phyloP scores from a whole-genome alignment of 2,329 filamentous ascomycete species.

The Pezicula carpinea region DNA sequence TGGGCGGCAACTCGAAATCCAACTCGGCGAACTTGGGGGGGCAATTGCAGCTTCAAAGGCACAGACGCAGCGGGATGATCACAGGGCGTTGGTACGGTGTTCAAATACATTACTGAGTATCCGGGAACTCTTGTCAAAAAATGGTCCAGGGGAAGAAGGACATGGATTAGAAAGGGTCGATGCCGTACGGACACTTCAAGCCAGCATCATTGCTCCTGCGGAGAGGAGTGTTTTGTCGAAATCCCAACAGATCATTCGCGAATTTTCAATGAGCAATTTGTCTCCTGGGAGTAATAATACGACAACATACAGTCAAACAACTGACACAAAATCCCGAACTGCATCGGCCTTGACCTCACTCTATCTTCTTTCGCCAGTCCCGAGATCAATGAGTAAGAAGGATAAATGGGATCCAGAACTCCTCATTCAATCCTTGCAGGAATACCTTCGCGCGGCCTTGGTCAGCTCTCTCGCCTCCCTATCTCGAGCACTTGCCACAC shows the following conservation, averaged over 20 bases:
- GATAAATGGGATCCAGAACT: conserved; percentile 52
- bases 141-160: conserved; percentile 68
- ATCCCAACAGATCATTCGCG: conserved; percentile 74
- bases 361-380: conserved; percentile 73
- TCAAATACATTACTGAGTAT: conserved; percentile 74
- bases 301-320: conserved; percentile 58
- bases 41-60: conserved; percentile 30
- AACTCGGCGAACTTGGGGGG: conserved; percentile 62
- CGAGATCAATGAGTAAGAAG: conserved; percentile 46
- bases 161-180: conserved; percentile 70
- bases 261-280: conserved; percentile 70
- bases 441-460: conserved; percentile 75
- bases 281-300: conserved; percentile 37
- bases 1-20: conserved; percentile 81
- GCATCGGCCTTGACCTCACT: conserved; percentile 71
- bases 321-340: conserved; percentile 71
- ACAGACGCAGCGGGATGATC: conserved; percentile 52
- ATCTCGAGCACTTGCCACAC: conserved; percentile 68
- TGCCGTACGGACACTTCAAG: conserved; percentile 65
- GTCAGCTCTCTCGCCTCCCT: conserved; percentile 74
- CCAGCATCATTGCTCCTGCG: conserved; percentile 63
- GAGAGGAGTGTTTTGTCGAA: conserved; percentile 70
- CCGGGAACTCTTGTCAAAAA: conserved; percentile 65
- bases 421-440: conserved; percentile 71
- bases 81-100: conserved; percentile 75